Percentiles rank a stretch among this genome's conserved stretches.
Conservation (phyloP, 495 filamentous ascomycete species). For the Collariella sp. region DNA sequence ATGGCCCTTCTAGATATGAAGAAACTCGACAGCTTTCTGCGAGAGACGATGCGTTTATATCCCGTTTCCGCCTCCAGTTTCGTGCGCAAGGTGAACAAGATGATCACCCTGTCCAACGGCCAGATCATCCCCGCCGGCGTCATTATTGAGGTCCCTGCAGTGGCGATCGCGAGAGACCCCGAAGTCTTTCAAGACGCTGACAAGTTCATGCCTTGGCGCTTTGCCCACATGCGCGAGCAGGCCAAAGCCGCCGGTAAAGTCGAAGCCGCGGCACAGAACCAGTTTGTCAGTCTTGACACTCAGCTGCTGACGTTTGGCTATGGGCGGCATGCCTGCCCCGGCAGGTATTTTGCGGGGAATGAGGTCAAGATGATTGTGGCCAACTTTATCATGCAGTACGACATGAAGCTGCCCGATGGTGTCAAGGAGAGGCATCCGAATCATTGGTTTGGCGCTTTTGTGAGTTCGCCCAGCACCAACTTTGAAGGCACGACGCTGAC, state of each 20-base stretch:
- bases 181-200: constrained; percentile 26
- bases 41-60: constrained; percentile 28
- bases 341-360: constrained; percentile 48
- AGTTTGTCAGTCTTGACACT: constrained; percentile 36
- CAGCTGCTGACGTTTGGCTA: constrained; percentile 43
- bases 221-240: constrained; percentile 36
- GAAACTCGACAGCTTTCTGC: constrained; percentile 31
- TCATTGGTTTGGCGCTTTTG: constrained; percentile 5
- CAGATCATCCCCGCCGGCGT: constrained; percentile 32
- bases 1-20: constrained; percentile 28
- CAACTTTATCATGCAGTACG: constrained; percentile 47
- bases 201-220: constrained; percentile 44
- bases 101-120: constrained; percentile 37
- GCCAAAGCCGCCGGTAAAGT: constrained; percentile 24
- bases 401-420: constrained; percentile 35
- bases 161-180: constrained; percentile 25
- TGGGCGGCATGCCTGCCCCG: constrained; percentile 51
- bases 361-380: constrained; percentile 50
- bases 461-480: constrained; percentile 1
- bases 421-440: constrained; percentile 16
- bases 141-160: constrained; percentile 33
- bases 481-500: background rate
- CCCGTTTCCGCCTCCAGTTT: constrained; percentile 17
- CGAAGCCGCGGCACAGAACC: constrained; percentile 23
- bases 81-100: constrained; percentile 30